These are phyloP conservation scores for Candida vaughaniae DNA, from an alignment of 805 yeast species.

Conservation along the genomic window DNA sequence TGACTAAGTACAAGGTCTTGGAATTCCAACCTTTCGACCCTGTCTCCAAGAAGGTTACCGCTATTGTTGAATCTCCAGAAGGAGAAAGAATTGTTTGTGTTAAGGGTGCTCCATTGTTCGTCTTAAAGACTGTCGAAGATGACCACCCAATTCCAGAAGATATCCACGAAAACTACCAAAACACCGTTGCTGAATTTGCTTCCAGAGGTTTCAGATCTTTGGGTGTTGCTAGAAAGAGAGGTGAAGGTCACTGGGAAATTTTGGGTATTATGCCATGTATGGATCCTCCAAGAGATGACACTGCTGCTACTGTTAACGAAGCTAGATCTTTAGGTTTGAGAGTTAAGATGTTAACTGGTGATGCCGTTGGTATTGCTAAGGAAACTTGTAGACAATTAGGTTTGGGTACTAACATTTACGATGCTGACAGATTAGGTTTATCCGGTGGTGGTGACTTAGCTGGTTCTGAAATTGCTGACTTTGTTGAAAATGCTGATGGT, in stretches of 20 bases:
- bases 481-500: conserved; percentile 97
- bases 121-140: conserved; percentile 93
- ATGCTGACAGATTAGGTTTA: conserved; percentile 94
- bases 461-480: conserved; percentile 96
- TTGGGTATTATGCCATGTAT: conserved; percentile 97
- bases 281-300: conserved; percentile 99
- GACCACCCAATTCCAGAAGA: conserved; percentile 96
- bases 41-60: conserved; percentile 94
- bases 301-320: conserved; percentile 91
- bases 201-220: conserved; percentile 97
- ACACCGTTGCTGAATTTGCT: conserved; percentile 96
- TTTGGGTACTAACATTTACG: conserved; percentile 92
- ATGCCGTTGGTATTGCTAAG: conserved; percentile 98
- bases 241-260: conserved; percentile 98
- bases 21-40: conserved; percentile 98
- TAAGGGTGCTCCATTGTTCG: conserved; percentile 98
- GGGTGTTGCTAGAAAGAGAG: conserved; percentile 99
- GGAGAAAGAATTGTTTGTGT: conserved; percentile 95
- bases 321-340: conserved; percentile 89
- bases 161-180: conserved; percentile 89
- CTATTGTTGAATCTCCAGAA: conserved; percentile 92
- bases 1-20: conserved; percentile 89
- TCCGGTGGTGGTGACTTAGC: conserved; percentile 94
- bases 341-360: conserved; percentile 98
- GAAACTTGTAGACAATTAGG: conserved; percentile 98